Evolutionary conservation across 2,329 filamentous ascomycete genomes (phyloP), one percentile per base, ranked within the genome.

Genomic region (Raffaelea ambrosiae): DNA sequence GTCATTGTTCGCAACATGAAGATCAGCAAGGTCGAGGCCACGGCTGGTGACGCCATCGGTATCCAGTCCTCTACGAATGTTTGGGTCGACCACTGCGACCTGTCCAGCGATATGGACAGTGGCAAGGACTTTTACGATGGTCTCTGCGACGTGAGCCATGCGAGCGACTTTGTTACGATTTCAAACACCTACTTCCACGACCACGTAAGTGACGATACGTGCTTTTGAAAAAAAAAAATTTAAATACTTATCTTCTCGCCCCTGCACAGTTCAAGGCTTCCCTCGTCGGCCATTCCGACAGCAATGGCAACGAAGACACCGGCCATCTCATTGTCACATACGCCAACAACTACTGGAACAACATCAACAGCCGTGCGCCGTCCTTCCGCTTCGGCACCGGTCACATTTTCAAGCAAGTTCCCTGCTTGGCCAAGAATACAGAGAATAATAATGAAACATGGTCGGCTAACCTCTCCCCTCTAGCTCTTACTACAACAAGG

Each of bases 111-210:
- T 64, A 59, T 61, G 31, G 66, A 72, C 56, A 68, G 77, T 59
- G 78, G 72, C 68, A 86, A 86, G 67, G 80, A 86, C 67, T 83
- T 76, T 66, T 85, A 83, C 59, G 83, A 86, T 48, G 82, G 83
- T 31, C 73, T 86, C 2, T 64, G 81, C 42, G 83, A 86, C 56
- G 65, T 74, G 44, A 83, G 74, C 43, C 81, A 84, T 63, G 83
- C 69, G 42, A 68, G 73, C 9, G 79, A 85, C 66, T 84, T 67
- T 57, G 62, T 83, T 49, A 83, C 74, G 48, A 59, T 76, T 51
- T 67, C 65, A 36, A 62, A 68, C 57, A 63, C 54, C 14, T 67
- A 64, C 53, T 54, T 68, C 50, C 66, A 68, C 53, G 66, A 83
- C 53, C 77, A 82, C 50, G 46, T 47, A 39, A 43, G 46, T 38